Conservation (phyloP, 129 eudicot genomes). For the carrot (Daucus carota) region DH1_v3.0 NC_030382.2:38100501-38101000, state of each 20-base stretch:
- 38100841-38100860: not conserved
- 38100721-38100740: constrained; percentile 78
- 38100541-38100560: constrained; percentile 44
- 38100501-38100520: not conserved
- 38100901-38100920: constrained; percentile 82
- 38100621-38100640: constrained; percentile 88
- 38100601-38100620: constrained; percentile 69
- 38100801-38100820: not conserved
- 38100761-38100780: constrained; percentile 84
- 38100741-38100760: constrained; percentile 45
- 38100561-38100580: constrained; percentile 51
- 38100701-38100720: constrained; percentile 62
- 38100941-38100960: constrained; percentile 74
- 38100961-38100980: constrained; percentile 85
- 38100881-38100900: constrained; percentile 72
- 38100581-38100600: constrained; percentile 54
- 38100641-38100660: constrained; percentile 70
- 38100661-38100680: constrained; percentile 48
- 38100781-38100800: constrained; percentile 96
- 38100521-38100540: not conserved
- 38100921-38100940: constrained; percentile 75
- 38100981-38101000: constrained; percentile 80
- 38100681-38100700: constrained; percentile 47
- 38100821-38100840: not conserved
- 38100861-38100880: not conserved